Percentiles rank a stretch among this genome's conserved stretches.
phyloP scores from a whole-genome alignment of 345 rosid species.

The Salix purpurea region DNA sequence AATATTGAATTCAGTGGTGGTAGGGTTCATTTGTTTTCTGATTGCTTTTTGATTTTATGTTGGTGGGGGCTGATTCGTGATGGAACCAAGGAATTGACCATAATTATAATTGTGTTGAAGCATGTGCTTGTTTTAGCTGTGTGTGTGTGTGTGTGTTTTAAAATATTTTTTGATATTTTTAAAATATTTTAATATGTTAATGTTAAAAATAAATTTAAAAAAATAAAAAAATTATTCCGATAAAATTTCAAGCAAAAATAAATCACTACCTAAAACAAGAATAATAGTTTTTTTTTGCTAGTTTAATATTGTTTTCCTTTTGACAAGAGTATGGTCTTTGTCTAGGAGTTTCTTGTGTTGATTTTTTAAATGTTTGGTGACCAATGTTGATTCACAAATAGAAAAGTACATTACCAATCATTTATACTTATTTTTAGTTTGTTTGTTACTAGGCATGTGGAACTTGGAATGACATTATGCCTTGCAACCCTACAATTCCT shows the following conservation, averaged over 20 bases:
- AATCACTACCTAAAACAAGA: slow-evolving; percentile 10
- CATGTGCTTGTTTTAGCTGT: too few relatives aligned
- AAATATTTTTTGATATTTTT: too few relatives aligned
- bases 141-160: too few relatives aligned
- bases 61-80: slow-evolving; percentile 24
- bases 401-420: too few relatives aligned
- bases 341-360: slow-evolving; percentile 21
- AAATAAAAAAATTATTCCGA: too few relatives aligned
- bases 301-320: slow-evolving; percentile 17
- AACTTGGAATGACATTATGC: background rate
- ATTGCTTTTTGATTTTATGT: slow-evolving; percentile 25
- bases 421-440: too few relatives aligned
- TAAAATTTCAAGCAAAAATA: too few relatives aligned
- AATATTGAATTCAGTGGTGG: slow-evolving; percentile 38
- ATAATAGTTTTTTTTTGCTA: slow-evolving; percentile 32
- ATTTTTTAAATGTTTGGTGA: slow-evolving; percentile 21
- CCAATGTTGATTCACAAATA: slow-evolving; percentile 27
- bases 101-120: slow-evolving; percentile 45
- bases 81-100: slow-evolving; percentile 29
- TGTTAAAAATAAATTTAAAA: too few relatives aligned
- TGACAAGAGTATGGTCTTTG: slow-evolving; percentile 38
- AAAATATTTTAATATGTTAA: too few relatives aligned
- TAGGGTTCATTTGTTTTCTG: slow-evolving; percentile 12
- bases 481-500: too few relatives aligned
- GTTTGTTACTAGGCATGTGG: too few relatives aligned